Conservation (phyloP, 805 yeast genomes). For the Candida peoriensis region DNA sequence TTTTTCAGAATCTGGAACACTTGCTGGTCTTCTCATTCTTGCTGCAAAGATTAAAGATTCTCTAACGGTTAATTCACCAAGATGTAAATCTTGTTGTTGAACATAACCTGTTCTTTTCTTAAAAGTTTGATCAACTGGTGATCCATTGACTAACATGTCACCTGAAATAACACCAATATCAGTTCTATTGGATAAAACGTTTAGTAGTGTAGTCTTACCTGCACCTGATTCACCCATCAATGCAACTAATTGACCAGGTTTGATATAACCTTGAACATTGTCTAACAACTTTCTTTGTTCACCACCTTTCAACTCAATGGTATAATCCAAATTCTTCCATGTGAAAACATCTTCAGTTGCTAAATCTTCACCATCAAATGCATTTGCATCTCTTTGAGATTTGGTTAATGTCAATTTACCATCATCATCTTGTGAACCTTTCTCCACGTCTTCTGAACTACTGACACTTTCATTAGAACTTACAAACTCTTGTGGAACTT, state of each 20-base stretch:
- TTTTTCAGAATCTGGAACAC: constrained; percentile 50
- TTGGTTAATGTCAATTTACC: constrained; percentile 15
- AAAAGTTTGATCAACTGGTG: constrained; percentile 53
- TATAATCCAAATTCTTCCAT: constrained; percentile 73
- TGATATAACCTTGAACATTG: constrained; percentile 76
- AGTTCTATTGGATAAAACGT: constrained; percentile 65
- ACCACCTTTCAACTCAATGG: constrained; percentile 51
- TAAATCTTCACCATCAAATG: constrained; percentile 15
- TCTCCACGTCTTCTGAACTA: constrained; percentile 11
- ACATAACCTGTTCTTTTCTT: constrained; percentile 54
- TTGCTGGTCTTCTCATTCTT: constrained; percentile 57
- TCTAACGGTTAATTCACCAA: constrained; percentile 61
- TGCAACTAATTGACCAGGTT: constrained; percentile 79
- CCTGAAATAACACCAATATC: constrained; percentile 68
- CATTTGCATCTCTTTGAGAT: constrained; percentile 16
- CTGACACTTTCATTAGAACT: constrained; percentile 26
- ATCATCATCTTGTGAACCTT: constrained; percentile 18
- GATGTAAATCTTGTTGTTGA: constrained; percentile 73
- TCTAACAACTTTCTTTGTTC: constrained; percentile 57
- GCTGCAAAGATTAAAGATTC: constrained; percentile 70
- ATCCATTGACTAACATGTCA: constrained; percentile 58
- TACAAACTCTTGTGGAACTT: constrained; percentile 23
- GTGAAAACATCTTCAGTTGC: constrained; percentile 53
- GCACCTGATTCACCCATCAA: constrained; percentile 79
- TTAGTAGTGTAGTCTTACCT: constrained; percentile 72